phyloP scores from a whole-genome alignment of 441 rosid species.

The Erodium trifolium region DNA sequence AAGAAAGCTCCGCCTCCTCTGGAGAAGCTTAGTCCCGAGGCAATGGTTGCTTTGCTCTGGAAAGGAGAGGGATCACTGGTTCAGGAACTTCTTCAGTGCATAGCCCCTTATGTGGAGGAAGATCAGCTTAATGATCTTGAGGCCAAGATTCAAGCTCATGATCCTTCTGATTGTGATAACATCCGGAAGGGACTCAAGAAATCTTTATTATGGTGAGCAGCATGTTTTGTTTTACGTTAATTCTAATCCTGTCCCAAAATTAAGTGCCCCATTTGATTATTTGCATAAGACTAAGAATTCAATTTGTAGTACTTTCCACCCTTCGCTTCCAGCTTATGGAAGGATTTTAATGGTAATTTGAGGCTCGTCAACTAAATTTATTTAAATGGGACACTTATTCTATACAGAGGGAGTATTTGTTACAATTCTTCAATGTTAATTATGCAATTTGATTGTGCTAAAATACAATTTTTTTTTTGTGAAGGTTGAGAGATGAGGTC shows the following conservation, averaged over 20 bases:
- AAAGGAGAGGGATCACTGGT: slow-evolving; percentile 87
- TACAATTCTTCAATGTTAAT: too few species aligned
- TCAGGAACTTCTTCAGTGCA: slow-evolving; percentile 78
- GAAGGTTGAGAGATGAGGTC: slow-evolving; percentile 94
- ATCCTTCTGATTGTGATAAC: slow-evolving; percentile 63
- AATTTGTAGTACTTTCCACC: too few species aligned
- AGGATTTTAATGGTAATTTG: too few species aligned
- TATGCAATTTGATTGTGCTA: background rate
- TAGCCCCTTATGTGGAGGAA: slow-evolving; percentile 66
- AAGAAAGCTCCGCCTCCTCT: slow-evolving; percentile 95
- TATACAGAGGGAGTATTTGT: too few species aligned
- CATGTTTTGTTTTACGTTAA: slow-evolving; percentile 14
- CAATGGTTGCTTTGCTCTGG: slow-evolving; percentile 67
- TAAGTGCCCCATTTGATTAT: too few species aligned
- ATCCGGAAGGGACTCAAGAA: slow-evolving; percentile 61
- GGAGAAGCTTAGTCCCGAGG: slow-evolving; percentile 77
- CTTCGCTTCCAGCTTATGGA: too few species aligned
- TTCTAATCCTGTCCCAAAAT: background rate
- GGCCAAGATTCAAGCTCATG: slow-evolving; percentile 59
- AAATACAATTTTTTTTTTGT: slow-evolving; percentile 12
- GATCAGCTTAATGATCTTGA: slow-evolving; percentile 53
- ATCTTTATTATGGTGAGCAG: slow-evolving; percentile 80
- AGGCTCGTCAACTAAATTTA: too few species aligned
- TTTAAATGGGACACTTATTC: too few species aligned
- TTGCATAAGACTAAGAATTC: too few species aligned